Percentiles rank a stretch among this genome's conserved stretches.
Evolutionary conservation across 2,329 filamentous ascomycete species (phyloP).

Genomic region (Hawksworthiomyces lignivorus): DNA sequence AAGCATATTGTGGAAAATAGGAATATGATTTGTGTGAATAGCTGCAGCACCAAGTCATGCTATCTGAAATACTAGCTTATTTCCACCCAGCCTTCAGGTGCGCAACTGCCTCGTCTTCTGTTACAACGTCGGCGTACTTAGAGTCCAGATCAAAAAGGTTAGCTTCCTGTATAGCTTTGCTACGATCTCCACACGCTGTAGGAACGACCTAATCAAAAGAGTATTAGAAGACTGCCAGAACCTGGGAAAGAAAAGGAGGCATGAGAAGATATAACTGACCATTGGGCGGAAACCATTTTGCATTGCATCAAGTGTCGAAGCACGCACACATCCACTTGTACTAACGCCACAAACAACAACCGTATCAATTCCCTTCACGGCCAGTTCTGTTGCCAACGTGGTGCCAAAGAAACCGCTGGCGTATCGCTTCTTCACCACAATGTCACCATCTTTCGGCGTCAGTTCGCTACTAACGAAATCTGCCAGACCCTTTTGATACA

Average conservation of each 20-base stretch:
- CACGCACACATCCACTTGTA: conserved; percentile 39
- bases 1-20: too few relatives aligned
- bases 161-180: conserved; percentile 33
- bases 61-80: too few relatives aligned
- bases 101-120: neutral
- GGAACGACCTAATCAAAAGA: conserved; percentile 28
- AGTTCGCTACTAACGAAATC: conserved; percentile 29
- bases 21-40: too few relatives aligned
- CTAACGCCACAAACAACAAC: conserved; percentile 38
- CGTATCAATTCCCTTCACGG: conserved; percentile 25
- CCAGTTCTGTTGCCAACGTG: conserved; percentile 31
- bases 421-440: conserved; percentile 35
- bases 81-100: neutral
- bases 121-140: conserved; percentile 3
- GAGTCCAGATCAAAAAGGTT: conserved; percentile 31
- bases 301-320: conserved; percentile 37
- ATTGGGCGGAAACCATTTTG: conserved; percentile 37
- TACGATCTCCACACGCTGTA: conserved; percentile 37
- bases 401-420: conserved; percentile 40
- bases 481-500: conserved; percentile 25
- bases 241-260: neutral
- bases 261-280: conserved; percentile 20
- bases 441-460: conserved; percentile 26
- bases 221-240: neutral
- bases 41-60: too few relatives aligned